Base-by-base conservation (phyloP, 1,139 yeast genomes). In the Hyphopichia fennica region DNA sequence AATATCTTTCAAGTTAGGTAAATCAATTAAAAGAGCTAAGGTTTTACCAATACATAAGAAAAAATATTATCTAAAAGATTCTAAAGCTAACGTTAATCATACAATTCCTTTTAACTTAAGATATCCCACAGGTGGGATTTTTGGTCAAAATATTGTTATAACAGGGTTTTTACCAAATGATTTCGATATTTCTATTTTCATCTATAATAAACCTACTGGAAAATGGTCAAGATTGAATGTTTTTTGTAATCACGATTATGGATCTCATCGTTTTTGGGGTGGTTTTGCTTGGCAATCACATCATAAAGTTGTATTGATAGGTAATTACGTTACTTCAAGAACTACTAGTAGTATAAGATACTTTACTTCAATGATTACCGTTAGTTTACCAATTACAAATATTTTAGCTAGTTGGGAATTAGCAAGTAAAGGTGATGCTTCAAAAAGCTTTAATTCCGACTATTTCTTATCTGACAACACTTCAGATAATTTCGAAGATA, bases 211-310 rank as follows among this genome's bases (percentile, higher is more conserved):
- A 14, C 79, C 84, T 0, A 75, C 87, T 0, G 79, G 79, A 1
- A 77, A 76, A 51, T 84, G 91, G 90, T 77, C 84, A 0, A 65
- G 83, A 41, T 58, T 85, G 20, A 82, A 79, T 49, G 65, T 77
- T 2, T 71, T 70, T 42, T 82, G 88, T 56, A 70, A 75, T 42
- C 83, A 79, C 50, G 79, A 75, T 39, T 66, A 72, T 37, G 78
- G 79, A 16, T 71, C 77, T 8, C 87, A 84, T 53, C 63, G 85
- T 40, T 73, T 83, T 42, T 79, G 87, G 79, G 82, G 81, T 45
- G 81, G 87, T 0, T 82, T 77, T 61, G 81, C 81, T 0, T 85
- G 93, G 93, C 76, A 75, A 36, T 82, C 90, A 1, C 93, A 85
- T 60, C 91, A 84, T 55, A 81, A 81, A 54, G 82, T 84, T 2